Conservation (phyloP, 768 basidiomycete species). For the Boletus subcaerulescens region DNA sequence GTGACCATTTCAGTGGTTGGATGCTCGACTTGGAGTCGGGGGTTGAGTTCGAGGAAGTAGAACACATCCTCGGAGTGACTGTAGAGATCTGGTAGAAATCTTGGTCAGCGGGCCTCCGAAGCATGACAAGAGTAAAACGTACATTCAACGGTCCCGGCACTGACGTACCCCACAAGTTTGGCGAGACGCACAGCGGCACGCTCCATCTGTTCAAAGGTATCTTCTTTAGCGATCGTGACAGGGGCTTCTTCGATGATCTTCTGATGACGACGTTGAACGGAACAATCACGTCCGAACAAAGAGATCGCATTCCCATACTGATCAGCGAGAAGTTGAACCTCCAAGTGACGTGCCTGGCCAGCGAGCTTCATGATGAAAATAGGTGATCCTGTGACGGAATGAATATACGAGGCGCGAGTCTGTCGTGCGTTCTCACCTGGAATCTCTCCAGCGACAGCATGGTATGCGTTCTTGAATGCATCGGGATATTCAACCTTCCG, state of each 20-base stretch:
- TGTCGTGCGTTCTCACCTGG: slow-evolving; percentile 60
- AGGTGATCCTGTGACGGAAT: slow-evolving; percentile 69
- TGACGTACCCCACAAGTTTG: slow-evolving; percentile 98
- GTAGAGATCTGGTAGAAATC: slow-evolving; percentile 70
- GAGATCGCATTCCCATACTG: slow-evolving; percentile 99
- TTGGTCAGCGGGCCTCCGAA: not conserved
- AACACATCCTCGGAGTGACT: slow-evolving; percentile 91
- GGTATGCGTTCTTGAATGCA: slow-evolving; percentile 90
- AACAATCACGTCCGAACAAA: slow-evolving; percentile 98
- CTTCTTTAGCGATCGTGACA: slow-evolving; percentile 91
- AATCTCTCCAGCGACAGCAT: slow-evolving; percentile 93
- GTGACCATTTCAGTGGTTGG: slow-evolving; percentile 99
- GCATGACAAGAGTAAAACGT: slow-evolving; percentile 9
- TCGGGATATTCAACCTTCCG: slow-evolving; percentile 87
- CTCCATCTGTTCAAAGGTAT: slow-evolving; percentile 96
- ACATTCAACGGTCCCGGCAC: slow-evolving; percentile 99
- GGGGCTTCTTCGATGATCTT: slow-evolving; percentile 99
- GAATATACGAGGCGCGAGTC: slow-evolving; percentile 3
- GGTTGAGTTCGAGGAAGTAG: slow-evolving; percentile 98
- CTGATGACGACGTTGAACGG: slow-evolving; percentile 98
- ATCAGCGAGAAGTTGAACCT: slow-evolving; percentile 97
- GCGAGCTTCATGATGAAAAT: slow-evolving; percentile 99
- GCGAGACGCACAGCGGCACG: slow-evolving; percentile 99
- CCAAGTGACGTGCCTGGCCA: slow-evolving; percentile 93
- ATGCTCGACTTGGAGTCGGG: slow-evolving; percentile 99